phyloP scores from a whole-genome alignment of 306 rosid species.

The Prunus campanulata region DNA sequence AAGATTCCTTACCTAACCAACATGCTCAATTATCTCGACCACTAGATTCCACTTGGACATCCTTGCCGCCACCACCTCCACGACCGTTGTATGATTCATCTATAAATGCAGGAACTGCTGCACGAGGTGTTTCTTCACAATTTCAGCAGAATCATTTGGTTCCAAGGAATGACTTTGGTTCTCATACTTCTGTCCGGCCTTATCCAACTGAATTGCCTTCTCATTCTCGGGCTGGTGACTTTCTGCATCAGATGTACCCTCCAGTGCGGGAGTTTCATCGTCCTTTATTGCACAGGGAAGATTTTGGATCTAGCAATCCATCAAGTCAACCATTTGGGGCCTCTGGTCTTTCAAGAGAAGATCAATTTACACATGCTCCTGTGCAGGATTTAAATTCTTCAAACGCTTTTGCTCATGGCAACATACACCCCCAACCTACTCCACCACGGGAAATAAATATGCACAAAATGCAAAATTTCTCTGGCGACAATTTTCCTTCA shows the following conservation, averaged over 20 bases:
- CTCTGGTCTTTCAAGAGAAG: slow-evolving; percentile 38
- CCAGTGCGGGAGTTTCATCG: slow-evolving; percentile 46
- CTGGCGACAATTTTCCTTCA: slow-evolving; percentile 41
- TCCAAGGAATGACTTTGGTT: slow-evolving; percentile 44
- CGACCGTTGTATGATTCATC: slow-evolving; percentile 40
- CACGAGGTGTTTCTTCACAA: slow-evolving; percentile 46
- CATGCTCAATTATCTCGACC: slow-evolving; percentile 45
- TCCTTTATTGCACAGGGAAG: slow-evolving; percentile 37
- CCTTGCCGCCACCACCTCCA: slow-evolving; percentile 51
- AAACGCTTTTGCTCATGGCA: slow-evolving; percentile 39
- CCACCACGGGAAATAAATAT: slow-evolving; percentile 45
- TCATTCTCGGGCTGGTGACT: slow-evolving; percentile 46
- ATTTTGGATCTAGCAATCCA: slow-evolving; percentile 42
- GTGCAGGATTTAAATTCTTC: slow-evolving; percentile 43
- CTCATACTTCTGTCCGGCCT: slow-evolving; percentile 46
- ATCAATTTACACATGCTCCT: slow-evolving; percentile 35
- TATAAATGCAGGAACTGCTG: slow-evolving; percentile 37
- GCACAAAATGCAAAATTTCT: slow-evolving; percentile 42
- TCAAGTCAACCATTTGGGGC: slow-evolving; percentile 40
- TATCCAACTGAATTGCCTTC: slow-evolving; percentile 30
- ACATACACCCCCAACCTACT: slow-evolving; percentile 44
- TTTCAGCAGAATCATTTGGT: slow-evolving; percentile 49
- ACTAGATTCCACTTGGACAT: slow-evolving; percentile 48
- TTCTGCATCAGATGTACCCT: slow-evolving; percentile 44
- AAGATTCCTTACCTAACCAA: slow-evolving; percentile 39